Conservation (phyloP, 441 rosid species). For the Gossypium trilobum region DNA sequence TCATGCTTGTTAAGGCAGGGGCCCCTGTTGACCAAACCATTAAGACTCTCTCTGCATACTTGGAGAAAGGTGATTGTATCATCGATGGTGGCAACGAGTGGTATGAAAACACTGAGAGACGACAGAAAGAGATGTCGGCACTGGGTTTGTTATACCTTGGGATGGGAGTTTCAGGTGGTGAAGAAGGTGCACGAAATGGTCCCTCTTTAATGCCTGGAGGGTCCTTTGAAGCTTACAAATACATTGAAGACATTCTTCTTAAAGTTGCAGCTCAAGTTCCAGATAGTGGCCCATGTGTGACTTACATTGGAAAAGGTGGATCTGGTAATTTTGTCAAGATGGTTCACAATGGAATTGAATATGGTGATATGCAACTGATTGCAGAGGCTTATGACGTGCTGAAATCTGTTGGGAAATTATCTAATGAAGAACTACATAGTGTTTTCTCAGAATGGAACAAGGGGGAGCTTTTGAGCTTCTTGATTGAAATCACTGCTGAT, state of each 20-base stretch:
- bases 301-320: conserved; percentile 72
- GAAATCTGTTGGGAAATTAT: not conserved
- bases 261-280: conserved; percentile 93
- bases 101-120: conserved; percentile 51
- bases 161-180: conserved; percentile 33
- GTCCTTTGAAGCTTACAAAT: conserved; percentile 64
- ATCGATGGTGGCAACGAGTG: conserved; percentile 96
- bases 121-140: not conserved
- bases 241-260: conserved; percentile 78
- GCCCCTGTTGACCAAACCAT: conserved; percentile 43
- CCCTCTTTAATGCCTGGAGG: conserved; percentile 99
- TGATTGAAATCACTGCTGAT: conserved; percentile 7
- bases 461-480: conserved; percentile 4
- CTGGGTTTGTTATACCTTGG: conserved; percentile 5
- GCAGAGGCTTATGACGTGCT: not conserved
- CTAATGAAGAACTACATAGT: not conserved
- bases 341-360: conserved; percentile 4
- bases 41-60: conserved; percentile 63
- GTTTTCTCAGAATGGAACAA: conserved; percentile 7
- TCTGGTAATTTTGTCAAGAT: conserved; percentile 8
- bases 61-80: conserved; percentile 88
- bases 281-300: conserved; percentile 85
- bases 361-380: conserved; percentile 4
- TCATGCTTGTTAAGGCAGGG: conserved; percentile 1
- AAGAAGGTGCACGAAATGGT: conserved; percentile 86